Percentiles rank a stretch among this genome's conserved stretches.
phyloP scores from a whole-genome alignment of 1,139 yeast genomes.

The Yamadazyma dendronema region DNA sequence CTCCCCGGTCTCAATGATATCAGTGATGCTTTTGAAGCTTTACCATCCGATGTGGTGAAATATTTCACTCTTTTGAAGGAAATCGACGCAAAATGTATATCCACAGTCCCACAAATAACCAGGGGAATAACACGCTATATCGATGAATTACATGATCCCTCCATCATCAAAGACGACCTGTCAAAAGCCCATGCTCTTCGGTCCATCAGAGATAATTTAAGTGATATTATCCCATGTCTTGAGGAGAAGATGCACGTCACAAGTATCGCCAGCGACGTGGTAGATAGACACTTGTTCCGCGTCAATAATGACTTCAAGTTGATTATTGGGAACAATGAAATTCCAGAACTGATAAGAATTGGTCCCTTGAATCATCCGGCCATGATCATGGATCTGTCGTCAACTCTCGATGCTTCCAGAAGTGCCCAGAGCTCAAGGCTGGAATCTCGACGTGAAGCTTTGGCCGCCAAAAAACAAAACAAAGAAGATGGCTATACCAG shows the following conservation, averaged over 20 bases:
- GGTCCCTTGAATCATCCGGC: slow-evolving; percentile 92
- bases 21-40: slow-evolving; percentile 86
- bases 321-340: slow-evolving; percentile 69
- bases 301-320: slow-evolving; percentile 77
- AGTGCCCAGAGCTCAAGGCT: slow-evolving; percentile 70
- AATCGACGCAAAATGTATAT: slow-evolving; percentile 90
- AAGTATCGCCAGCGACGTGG: slow-evolving; percentile 80
- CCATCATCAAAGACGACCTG: neutral
- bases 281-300: slow-evolving; percentile 65
- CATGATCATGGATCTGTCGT: slow-evolving; percentile 56
- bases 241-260: slow-evolving; percentile 99
- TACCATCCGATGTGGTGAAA: slow-evolving; percentile 79
- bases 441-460: slow-evolving; percentile 86
- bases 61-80: slow-evolving; percentile 88
- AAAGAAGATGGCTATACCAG: slow-evolving; percentile 32
- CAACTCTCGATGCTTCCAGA: slow-evolving; percentile 42
- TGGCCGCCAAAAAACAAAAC: slow-evolving; percentile 78
- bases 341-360: slow-evolving; percentile 59
- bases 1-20: slow-evolving; percentile 91
- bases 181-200: slow-evolving; percentile 21
- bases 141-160: slow-evolving; percentile 33
- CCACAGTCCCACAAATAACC: slow-evolving; percentile 67
- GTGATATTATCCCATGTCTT: slow-evolving; percentile 83
- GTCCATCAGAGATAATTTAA: slow-evolving; percentile 47
- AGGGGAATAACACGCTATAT: slow-evolving; percentile 57